phyloP scores from a whole-genome alignment of 306 rosid genomes.

The Vachellia pachyceras region DNA sequence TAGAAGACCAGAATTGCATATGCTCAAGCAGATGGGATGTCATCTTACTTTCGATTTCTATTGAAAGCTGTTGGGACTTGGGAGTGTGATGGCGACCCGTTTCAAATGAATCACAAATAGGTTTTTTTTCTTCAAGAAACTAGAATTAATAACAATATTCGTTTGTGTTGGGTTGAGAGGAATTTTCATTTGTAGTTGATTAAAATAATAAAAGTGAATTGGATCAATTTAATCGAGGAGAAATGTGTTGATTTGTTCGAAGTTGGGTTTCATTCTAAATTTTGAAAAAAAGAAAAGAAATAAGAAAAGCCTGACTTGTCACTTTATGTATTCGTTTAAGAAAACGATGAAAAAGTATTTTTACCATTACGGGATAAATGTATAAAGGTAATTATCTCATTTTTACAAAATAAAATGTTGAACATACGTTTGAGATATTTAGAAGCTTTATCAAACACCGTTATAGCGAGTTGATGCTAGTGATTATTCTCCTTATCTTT shows the following conservation, averaged over 20 bases:
- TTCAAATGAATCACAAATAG: conserved; percentile 8
- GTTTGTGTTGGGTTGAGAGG: background rate
- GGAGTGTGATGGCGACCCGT: background rate
- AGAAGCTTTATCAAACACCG: no score
- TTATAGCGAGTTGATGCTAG: background rate
- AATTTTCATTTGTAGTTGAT: background rate
- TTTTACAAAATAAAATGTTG: no score
- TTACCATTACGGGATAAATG: no score
- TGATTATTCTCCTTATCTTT: conserved; percentile 14
- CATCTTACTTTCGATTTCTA: conserved; percentile 17
- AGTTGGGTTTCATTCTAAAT: background rate
- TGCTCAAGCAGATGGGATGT: conserved; percentile 37
- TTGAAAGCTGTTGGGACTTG: background rate
- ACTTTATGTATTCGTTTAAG: no score
- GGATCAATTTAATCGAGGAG: background rate
- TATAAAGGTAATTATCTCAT: no score
- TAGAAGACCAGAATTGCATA: conserved; percentile 32
- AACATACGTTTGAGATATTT: no score
- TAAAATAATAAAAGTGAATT: background rate
- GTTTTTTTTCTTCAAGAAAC: no score
- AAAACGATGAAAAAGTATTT: no score
- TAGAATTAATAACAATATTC: background rate
- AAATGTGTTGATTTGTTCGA: background rate
- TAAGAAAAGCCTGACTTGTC: background rate
- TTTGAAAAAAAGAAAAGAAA: no score